These are phyloP conservation scores for Epichloe coenophiala DNA, from an alignment of 2,329 filamentous ascomycete species.

Conservation along the genomic window DNA sequence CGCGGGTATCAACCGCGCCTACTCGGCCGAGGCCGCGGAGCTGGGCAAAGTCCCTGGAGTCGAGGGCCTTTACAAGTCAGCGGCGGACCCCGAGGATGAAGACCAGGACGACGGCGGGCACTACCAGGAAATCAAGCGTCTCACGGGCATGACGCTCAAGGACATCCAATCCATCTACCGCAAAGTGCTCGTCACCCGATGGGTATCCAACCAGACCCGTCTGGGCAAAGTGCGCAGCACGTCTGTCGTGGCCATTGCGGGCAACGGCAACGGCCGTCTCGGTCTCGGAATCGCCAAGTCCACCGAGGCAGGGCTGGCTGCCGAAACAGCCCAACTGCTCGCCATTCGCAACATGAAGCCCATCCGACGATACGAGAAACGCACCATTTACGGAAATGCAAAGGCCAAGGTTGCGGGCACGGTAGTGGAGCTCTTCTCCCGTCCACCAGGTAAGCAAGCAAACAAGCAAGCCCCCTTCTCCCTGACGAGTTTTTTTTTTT, in stretches of 20 bases:
- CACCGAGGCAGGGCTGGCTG: conserved; percentile 54
- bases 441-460: conserved; percentile 64
- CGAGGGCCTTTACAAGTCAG: conserved; percentile 33
- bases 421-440: conserved; percentile 64
- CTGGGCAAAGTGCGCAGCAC: conserved; percentile 78
- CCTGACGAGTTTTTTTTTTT: not conserved
- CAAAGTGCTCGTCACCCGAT: conserved; percentile 62
- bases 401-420: conserved; percentile 79
- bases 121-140: conserved; percentile 38
- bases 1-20: conserved; percentile 17
- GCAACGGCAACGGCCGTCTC: conserved; percentile 73
- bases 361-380: conserved; percentile 78
- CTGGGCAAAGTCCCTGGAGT: conserved; percentile 42
- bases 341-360: conserved; percentile 89
- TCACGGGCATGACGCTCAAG: conserved; percentile 38
- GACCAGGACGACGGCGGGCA: conserved; percentile 36
- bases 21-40: conserved; percentile 33
- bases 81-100: conserved; percentile 35
- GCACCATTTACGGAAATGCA: conserved; percentile 81
- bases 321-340: conserved; percentile 59
- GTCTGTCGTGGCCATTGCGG: conserved; percentile 69
- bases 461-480: not conserved
- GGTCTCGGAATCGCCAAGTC: conserved; percentile 88
- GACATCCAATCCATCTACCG: conserved; percentile 43
- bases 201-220: conserved; percentile 84